Evolutionary conservation across 2,329 filamentous ascomycete genomes (phyloP), one percentile per base, ranked within the genome.

Genomic region (Trichoderma semiorbis): DNA sequence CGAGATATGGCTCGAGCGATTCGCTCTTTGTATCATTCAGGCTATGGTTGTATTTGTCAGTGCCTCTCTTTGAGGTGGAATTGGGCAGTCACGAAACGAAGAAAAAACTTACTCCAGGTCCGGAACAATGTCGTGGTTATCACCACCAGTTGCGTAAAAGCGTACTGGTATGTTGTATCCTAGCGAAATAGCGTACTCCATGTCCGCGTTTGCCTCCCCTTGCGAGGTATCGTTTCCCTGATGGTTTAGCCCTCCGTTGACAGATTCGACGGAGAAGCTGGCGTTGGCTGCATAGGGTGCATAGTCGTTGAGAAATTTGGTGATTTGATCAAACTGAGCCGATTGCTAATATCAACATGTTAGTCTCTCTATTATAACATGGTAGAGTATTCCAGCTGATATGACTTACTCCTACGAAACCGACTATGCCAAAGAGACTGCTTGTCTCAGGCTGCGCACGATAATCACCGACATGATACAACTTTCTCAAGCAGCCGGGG

Each of bases 1-100:
- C 86, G 3, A 93, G 83, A 78, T 90, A 93, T 0, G 90, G 90
- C 81, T 93, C 91, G 75, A 92, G 90, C 11, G 81, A 60, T 2
- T 47, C 11, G 18, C 47, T 43, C 12, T 24, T 7, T 28, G 34
- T 58, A n/a, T 68, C 65, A 12, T 7, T 2, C 0, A 68, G n/a
- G 21, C 65, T 68, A 24, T 16, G 73, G 69, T n/a, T 43, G 18
- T n/a, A n/a, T 10, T 43, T 43, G 39, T 43, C 39, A 43, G 39
- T 43, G 39, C 39, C 39, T n/a, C 3, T 7, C 3, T n/a, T 43
- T 43, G 39, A 43, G 16, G 39, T 43, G 16, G 16, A 10, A 21
- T 7, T 47, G n/a, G 43, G 43, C 43, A n/a, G 39, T 50, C n/a
- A 24, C 10, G 47, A 53, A 53, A 30, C 3, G n/a, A 14, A 12